phyloP scores from a whole-genome alignment of 2,329 filamentous ascomycete genomes.

The Chrysoporthe cubensis region DNA sequence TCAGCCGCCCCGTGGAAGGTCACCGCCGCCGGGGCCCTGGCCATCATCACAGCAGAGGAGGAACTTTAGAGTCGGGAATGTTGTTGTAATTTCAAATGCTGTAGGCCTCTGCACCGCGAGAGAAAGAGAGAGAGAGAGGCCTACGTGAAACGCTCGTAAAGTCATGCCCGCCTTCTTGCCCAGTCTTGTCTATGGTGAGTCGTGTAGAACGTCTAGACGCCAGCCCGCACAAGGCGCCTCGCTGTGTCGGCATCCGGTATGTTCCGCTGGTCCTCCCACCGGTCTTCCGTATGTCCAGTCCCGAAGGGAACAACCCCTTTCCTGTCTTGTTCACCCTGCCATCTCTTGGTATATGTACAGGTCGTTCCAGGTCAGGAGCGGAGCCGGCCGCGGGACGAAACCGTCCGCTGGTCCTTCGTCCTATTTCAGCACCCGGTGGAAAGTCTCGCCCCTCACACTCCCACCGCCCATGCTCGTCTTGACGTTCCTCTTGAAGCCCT shows the following conservation, averaged over 20 bases:
- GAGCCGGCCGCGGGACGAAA: not conserved
- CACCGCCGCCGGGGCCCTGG: not conserved
- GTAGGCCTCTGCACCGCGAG: not conserved
- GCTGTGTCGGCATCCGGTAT: slow-evolving; percentile 9
- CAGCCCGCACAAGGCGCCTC: slow-evolving; percentile 19
- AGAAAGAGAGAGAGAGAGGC: not conserved
- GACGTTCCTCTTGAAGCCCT: slow-evolving; percentile 91
- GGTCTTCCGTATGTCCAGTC: slow-evolving; percentile 9
- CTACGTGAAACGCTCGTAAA: slow-evolving; percentile 11
- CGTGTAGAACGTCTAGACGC: slow-evolving; percentile 3
- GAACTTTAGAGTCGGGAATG: not conserved
- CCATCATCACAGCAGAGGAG: not conserved
- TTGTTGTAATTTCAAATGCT: slow-evolving; percentile 2
- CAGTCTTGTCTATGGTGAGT: slow-evolving; percentile 17
- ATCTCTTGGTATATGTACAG: slow-evolving; percentile 8
- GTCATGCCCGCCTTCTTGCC: slow-evolving; percentile 5
- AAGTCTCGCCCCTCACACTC: slow-evolving; percentile 70
- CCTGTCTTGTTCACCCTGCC: not conserved
- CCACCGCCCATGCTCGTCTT: slow-evolving; percentile 82
- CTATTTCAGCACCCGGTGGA: slow-evolving; percentile 78
- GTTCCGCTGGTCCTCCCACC: not conserved
- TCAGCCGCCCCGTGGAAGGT: not conserved
- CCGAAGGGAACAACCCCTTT: not conserved
- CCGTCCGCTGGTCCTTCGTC: not conserved
- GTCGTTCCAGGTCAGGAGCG: not conserved